Base-by-base conservation (phyloP, 768 basidiomycete genomes). In the Leucosporidium creatinivorum region DNA sequence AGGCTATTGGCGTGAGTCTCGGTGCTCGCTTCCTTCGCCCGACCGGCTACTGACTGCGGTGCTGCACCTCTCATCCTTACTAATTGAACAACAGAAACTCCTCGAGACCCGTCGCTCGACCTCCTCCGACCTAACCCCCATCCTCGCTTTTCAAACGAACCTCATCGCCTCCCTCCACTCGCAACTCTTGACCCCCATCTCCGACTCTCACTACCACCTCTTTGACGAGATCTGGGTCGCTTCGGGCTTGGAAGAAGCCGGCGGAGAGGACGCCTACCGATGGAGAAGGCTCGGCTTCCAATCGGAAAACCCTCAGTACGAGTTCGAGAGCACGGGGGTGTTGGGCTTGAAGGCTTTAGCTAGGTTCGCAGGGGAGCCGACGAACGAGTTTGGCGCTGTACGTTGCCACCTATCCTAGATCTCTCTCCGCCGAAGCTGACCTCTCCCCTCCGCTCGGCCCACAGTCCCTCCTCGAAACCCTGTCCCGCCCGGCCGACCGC, bases 61-160 rank as follows among this genome's bases (percentile, higher is more conserved):
- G n/a, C n/a, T n/a, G n/a, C n/a, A n/a, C n/a, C n/a, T n/a, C n/a
- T n/a, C n/a, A n/a, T n/a, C n/a, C n/a, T n/a, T n/a, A n/a, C n/a
- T n/a, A n/a, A n/a, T n/a, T 28, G 6, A 1, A 0, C 21, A 23
- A 52, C 68, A 69, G 68, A 69, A 92, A 91, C 89, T 85, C 87
- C 12, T 83, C 87, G 36, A 87, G 89, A 72, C 87, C 85, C 33
- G 84, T 86, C 58, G 89, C 90, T 69, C 48, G 1, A 19, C 55
- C 9, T 48, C 54, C 23, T 60, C 54, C 25, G 90, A 92, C 75
- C 80, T 91, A 62, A 85, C 87, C 0, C 87, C 86, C 66, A 87
- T 93, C 57, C 82, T 92, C 63, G 88, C 92, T 76, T 93, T 92
- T 77, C 91, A 93, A 80, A 86, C 88, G 31, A 91, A 90, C 77